Percentiles rank a stretch among this genome's conserved stretches.
Evolutionary conservation across 2,329 filamentous ascomycete species (phyloP).

Genomic region (Ascochyta lentis): DNA sequence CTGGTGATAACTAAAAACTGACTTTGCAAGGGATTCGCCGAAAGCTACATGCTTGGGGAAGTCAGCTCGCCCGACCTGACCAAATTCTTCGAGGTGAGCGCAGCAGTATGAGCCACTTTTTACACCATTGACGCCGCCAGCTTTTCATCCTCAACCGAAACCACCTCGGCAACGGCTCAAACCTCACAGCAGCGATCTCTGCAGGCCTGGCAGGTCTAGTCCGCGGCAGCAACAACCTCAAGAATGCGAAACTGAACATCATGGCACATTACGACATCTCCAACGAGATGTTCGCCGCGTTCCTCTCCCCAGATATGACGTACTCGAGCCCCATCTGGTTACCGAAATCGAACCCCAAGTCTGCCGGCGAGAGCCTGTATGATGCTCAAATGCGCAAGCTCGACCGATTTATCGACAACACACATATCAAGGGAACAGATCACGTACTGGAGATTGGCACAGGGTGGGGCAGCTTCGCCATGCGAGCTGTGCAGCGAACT

Average conservation of each 20-base stretch:
- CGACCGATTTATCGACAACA: constrained; percentile 68
- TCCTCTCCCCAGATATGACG: constrained; percentile 77
- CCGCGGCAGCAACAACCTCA: constrained; percentile 55
- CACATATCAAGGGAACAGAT: constrained; percentile 67
- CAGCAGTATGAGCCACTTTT: background rate
- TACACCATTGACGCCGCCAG: constrained; percentile 48
- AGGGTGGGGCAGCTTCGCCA: constrained; percentile 77
- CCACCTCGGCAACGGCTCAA: constrained; percentile 69
- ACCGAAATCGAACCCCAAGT: constrained; percentile 49
- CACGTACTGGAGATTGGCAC: constrained; percentile 78
- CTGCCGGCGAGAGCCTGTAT: constrained; percentile 65
- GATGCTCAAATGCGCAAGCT: constrained; percentile 73
- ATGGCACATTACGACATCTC: constrained; percentile 77
- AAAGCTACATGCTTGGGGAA: constrained; percentile 76
- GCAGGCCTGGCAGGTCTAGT: constrained; percentile 63
- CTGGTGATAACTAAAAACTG: background rate
- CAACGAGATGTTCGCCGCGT: constrained; percentile 78
- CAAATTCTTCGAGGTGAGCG: constrained; percentile 68
- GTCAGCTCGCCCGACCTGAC: constrained; percentile 71
- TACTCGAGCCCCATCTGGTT: constrained; percentile 76
- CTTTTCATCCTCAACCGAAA: constrained; percentile 75
- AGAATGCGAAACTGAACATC: constrained; percentile 67
- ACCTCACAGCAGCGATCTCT: constrained; percentile 65
- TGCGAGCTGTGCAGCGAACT: constrained; percentile 69
- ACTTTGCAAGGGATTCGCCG: constrained; percentile 65